Conservation (phyloP, 2,329 filamentous ascomycete species). For the Sordariomycetes sp. region DNA sequence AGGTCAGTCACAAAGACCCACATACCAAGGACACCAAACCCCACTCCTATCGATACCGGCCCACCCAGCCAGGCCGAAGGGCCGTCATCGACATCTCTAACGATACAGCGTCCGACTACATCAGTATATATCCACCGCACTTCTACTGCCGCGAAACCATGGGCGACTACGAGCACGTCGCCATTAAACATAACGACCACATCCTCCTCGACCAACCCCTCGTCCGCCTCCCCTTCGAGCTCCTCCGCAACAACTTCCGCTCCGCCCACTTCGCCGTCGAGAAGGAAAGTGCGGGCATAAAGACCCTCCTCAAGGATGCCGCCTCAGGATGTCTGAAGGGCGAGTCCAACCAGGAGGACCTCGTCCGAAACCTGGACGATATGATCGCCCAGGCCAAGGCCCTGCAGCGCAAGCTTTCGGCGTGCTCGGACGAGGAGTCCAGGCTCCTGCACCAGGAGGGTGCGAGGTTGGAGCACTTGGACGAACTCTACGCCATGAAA, state of each 20-base stretch:
- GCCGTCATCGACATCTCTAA: background rate
- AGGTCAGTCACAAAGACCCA: background rate
- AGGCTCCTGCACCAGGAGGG: conserved; percentile 64
- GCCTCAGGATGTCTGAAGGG: conserved; percentile 58
- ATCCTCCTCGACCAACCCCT: conserved; percentile 85
- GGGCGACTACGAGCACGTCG: conserved; percentile 51
- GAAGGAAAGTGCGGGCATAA: conserved; percentile 54
- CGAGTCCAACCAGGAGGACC: conserved; percentile 52
- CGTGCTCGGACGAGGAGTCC: conserved; percentile 69
- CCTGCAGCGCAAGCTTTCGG: conserved; percentile 77
- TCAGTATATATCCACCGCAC: background rate
- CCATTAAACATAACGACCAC: conserved; percentile 65
- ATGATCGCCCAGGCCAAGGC: conserved; percentile 80
- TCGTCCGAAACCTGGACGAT: conserved; percentile 70
- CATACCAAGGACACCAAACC: no score
- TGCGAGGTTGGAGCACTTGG: conserved; percentile 69
- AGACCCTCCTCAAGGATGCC: conserved; percentile 49
- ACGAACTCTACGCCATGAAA: conserved; percentile 69
- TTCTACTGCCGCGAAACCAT: conserved; percentile 23
- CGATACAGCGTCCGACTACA: background rate
- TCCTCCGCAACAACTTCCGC: conserved; percentile 90
- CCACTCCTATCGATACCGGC: background rate
- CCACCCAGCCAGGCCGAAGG: background rate
- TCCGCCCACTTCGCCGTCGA: conserved; percentile 68
- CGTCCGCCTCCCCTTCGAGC: conserved; percentile 83